Base-by-base conservation (phyloP, 148 eudicot genomes). In the Linanthus parryae region DNA sequence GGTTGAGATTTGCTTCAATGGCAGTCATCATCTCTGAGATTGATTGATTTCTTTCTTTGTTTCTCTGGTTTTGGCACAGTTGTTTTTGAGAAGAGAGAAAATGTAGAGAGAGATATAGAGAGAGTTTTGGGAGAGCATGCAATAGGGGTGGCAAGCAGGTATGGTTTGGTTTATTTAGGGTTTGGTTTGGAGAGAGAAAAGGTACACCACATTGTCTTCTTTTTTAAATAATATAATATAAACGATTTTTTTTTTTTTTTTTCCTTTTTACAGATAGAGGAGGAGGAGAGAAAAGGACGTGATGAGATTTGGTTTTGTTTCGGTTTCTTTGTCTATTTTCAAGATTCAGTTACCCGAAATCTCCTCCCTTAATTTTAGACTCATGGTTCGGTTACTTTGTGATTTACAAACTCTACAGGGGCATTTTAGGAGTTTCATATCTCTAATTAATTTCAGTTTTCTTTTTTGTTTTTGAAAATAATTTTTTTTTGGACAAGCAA, bases 121-220 rank as follows among this genome's bases (percentile, higher is more conserved):
- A 44, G 24, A 42, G 7, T 4, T 7, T 42, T 15, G 12, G 28
- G 2, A 40, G 7, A 63, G 64, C 61, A 66, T 52, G 62, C 45
- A 66, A 39, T 45, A 53, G 22, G 40, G 56, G 60, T 26, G 69
- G 21, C 38, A 53, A 35, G 47, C 35, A 50, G 10, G 47, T 21
- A 35, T 39, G 56, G 63, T 26, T 68, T 65, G 65, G 59, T 67
- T 62, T 67, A 62, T 56, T 59, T 38, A 35, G 72, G 68, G 64
- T 66, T 72, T 58, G 64, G 60, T 47, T 54, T 46, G 20, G 61
- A 50, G 61, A 42, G 57, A 61, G 51, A 35, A 56, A 33, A 26
- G n/a, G 22, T 30, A 58, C 35, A 51, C 35, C 22, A 30, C 5
- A 27, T 10, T 27, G 14, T 52, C n/a, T n/a, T 22, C 57, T 35